Evolutionary conservation across 202 grass and related monocot genomes (phyloP).

Genomic region (Schoenoplectus tabernaemontani): DNA sequence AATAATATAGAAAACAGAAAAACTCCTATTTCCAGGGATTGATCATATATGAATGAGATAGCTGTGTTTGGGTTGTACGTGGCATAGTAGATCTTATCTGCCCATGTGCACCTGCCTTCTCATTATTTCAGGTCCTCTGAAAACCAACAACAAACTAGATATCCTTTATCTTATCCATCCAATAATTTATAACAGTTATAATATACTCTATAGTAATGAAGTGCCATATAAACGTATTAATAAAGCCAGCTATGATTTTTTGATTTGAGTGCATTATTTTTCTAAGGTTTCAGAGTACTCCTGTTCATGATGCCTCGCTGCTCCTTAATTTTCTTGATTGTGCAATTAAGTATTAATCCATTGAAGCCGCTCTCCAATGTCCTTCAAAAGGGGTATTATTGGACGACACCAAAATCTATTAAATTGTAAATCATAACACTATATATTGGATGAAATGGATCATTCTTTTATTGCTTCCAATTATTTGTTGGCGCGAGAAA

Average conservation of each 20-base stretch:
- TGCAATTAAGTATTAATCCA: neutral
- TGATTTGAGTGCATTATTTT: neutral
- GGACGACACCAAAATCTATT: too few species aligned
- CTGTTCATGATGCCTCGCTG: neutral
- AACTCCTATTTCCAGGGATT: neutral
- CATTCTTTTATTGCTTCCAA: too few species aligned
- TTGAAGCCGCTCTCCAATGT: neutral
- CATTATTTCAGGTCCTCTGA: neutral
- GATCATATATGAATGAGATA: neutral
- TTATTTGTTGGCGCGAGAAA: too few species aligned
- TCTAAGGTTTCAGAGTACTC: neutral
- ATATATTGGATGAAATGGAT: too few species aligned
- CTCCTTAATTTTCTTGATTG: neutral
- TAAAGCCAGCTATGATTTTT: neutral
- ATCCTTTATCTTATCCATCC: slow-evolving; percentile 8
- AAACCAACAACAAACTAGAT: slow-evolving; percentile 14
- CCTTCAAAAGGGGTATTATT: neutral
- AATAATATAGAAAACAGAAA: neutral
- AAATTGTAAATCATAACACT: too few species aligned
- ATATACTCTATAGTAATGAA: neutral
- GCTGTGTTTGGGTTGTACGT: too few species aligned
- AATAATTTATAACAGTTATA: neutral
- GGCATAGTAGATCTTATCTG: slow-evolving; percentile 16
- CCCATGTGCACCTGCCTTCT: slow-evolving; percentile 25
- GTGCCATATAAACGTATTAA: neutral